Base-by-base conservation (phyloP, 495 filamentous ascomycete species). In the Aspergillus egyptiacus region DNA sequence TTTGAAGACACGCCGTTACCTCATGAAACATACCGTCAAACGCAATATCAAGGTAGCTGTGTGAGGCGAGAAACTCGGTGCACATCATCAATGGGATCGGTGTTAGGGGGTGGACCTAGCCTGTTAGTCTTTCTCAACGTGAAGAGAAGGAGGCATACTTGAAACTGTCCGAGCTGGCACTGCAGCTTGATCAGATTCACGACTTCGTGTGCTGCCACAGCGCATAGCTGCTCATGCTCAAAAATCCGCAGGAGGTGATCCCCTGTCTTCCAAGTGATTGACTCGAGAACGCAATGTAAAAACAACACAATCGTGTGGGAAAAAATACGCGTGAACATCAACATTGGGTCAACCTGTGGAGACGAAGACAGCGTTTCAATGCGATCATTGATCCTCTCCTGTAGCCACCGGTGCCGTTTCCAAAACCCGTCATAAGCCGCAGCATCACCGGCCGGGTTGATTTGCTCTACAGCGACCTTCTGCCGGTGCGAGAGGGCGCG, bases 371-470 rank as follows among this genome's bases (percentile, higher is more conserved):
- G 54, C 18, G 47, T 31, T 5, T 69, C 62, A 13, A 75, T 61
- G 5, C 64, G 56, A 9, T 58, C 51, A 8, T 46, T 67, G 14
- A 78, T 46, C 50, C 72, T 63, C n/a, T 56, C 55, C 40, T 74
- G 66, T 6, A 79, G 41, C 71, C 71, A 77, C 36, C 76, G 63
- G 52, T 78, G 74, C 3, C 74, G 66, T 2, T 56, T 57, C 63
- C 70, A 73, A 43, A 74, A 76, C 14, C 71, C 74, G 15, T 57
- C 56, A 17, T 51, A 44, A 2, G 52, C 42, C 18, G 50, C 51
- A 5, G 51, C 58, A 23, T 58, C 41, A 17, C 41, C 41, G 28
- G 9, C 33, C 2, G 33, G n/a, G 18, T 19, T 57, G 8, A 59
- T 33, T 15, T 58, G 49, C 18, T 61, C 61, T 2, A 65, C 50